phyloP scores from a whole-genome alignment of 2,329 filamentous ascomycete genomes.

The Didymellaceae sp. region DNA sequence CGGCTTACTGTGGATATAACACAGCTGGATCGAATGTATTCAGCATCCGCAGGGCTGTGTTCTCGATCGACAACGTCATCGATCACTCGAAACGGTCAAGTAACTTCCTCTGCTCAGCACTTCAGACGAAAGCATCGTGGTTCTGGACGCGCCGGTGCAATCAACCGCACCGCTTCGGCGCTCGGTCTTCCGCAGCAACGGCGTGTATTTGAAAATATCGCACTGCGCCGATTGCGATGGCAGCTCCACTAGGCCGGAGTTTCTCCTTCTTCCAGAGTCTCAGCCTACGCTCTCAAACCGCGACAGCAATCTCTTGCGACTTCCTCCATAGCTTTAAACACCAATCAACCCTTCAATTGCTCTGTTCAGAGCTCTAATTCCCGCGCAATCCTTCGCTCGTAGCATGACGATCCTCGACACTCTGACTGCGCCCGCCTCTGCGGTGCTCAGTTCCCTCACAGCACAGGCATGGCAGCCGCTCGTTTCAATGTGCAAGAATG shows the following conservation, averaged over 20 bases:
- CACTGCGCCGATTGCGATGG: constrained; percentile 4
- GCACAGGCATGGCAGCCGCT: constrained; percentile 57
- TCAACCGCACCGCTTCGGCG: constrained; percentile 25
- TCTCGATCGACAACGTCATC: constrained; percentile 41
- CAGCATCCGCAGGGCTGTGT: constrained; percentile 2
- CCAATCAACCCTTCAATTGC: neutral
- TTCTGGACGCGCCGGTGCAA: constrained; percentile 32
- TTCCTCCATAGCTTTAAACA: constrained; percentile 1
- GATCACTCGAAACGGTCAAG: constrained; percentile 46
- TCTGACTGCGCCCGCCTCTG: constrained; percentile 11
- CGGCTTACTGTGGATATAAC: neutral
- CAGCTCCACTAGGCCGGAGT: neutral
- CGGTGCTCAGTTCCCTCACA: constrained; percentile 46
- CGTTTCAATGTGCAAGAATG: constrained; percentile 54
- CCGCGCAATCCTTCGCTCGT: neutral
- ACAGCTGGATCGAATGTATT: neutral
- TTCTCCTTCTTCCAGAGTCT: constrained; percentile 7
- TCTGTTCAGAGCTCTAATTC: neutral
- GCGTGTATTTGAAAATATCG: constrained; percentile 6
- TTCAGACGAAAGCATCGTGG: constrained; percentile 39
- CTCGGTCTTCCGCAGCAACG: constrained; percentile 7
- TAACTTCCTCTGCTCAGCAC: constrained; percentile 37
- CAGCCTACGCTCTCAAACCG: constrained; percentile 8
- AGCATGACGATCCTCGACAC: constrained; percentile 43
- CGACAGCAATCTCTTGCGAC: constrained; percentile 8